phyloP scores from a whole-genome alignment of 495 filamentous ascomycete species.

The Apodospora peruviana region DNA sequence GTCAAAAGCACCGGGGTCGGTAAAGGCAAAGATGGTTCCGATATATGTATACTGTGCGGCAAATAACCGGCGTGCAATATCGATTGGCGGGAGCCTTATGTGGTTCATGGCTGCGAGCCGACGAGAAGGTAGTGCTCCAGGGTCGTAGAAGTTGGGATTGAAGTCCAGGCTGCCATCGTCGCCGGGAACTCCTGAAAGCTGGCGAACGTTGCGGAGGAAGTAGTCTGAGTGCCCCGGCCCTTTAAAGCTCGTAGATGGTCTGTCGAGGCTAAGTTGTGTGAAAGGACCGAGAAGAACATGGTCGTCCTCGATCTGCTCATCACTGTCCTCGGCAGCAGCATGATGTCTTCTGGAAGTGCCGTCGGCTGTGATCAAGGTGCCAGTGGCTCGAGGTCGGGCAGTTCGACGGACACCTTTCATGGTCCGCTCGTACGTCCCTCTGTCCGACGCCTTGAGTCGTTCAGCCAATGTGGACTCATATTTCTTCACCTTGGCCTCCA shows the following conservation, averaged over 20 bases:
- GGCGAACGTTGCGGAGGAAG: constrained; percentile 16
- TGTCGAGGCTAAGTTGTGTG: constrained; percentile 14
- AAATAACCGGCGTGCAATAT: constrained; percentile 42
- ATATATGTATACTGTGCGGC: constrained; percentile 46
- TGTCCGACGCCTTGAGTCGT: background rate
- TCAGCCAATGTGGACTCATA: constrained; percentile 6
- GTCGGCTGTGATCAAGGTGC: too few species aligned
- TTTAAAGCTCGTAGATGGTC: constrained; percentile 14
- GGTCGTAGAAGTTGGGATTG: constrained; percentile 18
- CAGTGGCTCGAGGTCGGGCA: background rate
- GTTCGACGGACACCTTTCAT: background rate
- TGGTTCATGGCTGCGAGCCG: constrained; percentile 4
- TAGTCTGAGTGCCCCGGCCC: constrained; percentile 16
- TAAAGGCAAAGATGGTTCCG: constrained; percentile 48
- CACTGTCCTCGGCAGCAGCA: constrained; percentile 2
- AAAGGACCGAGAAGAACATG: constrained; percentile 16
- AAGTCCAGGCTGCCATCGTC: constrained; percentile 13
- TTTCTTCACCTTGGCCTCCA: constrained; percentile 16
- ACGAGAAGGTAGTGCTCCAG: constrained; percentile 12
- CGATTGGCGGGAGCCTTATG: constrained; percentile 33
- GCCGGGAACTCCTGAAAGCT: constrained; percentile 11
- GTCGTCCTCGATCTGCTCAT: constrained; percentile 19
- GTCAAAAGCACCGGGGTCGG: constrained; percentile 39
- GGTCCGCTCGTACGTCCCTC: background rate
- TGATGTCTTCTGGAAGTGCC: too few species aligned